Base-by-base conservation (phyloP, 2,329 filamentous ascomycete genomes). In the Aciculosporium take region DNA sequence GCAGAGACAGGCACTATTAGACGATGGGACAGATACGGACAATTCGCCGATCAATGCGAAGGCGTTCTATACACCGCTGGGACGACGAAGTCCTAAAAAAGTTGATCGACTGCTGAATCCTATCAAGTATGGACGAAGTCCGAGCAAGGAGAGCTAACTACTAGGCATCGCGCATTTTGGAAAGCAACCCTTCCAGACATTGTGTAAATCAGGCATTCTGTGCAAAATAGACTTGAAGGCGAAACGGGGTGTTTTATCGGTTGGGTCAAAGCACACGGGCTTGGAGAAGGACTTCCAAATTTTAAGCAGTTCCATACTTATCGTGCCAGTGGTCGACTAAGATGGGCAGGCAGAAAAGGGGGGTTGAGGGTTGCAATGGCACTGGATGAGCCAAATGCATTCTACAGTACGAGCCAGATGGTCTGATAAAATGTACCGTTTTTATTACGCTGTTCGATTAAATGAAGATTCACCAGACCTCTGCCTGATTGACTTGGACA, bases 21-120 rank as follows among this genome's bases (percentile, higher is more conserved):
- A 65, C 38, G 68, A 71, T 7, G 65, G 57, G 1, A 68, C 65
- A 0, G 72, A 75, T 31, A 72, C 69, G 3, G 72, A 76, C 41
- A 66, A 49, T 21, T 69, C 69, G 7, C 68, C 70, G 0, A 60
- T 61, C 5, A 59, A 57, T 29, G 56, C 62, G 41, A 65, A 59
- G 43, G 48, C 72, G 3, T 62, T 64, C 5, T 62, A 61, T 44
- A 70, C 67, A 2, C 69, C 72, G 4, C 66, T 64, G 7, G 52
- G 56, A 7, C 61, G 67, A 40, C 61, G 66, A 39, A 71, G 62
- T 49, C 70, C 69, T 0, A 67, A 58, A 46, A 76, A 75, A 50
- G 60, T 56, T 0, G 68, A 72, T 5, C 59, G 70, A 35, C 61
- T 61, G 10, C 54, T 62, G 15, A 75, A 70, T 40, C 70, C 71